phyloP scores from a whole-genome alignment of 2,329 filamentous ascomycete species.

The Madurella fahalii region DNA sequence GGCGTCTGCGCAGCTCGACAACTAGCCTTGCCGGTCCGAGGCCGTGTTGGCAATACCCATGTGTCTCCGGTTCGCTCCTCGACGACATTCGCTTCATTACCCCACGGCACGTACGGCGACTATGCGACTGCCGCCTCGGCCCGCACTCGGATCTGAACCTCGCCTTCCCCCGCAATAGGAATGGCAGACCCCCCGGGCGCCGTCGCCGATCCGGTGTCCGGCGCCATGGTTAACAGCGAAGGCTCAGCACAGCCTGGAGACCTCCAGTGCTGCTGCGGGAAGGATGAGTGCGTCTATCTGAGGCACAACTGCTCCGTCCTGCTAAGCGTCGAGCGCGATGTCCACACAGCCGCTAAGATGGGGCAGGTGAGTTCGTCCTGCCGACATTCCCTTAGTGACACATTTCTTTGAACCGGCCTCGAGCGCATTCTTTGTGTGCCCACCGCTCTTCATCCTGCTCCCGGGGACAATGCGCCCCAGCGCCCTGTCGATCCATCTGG shows the following conservation, averaged over 20 bases:
- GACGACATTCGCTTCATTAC: neutral
- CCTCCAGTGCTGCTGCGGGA: slow-evolving; percentile 79
- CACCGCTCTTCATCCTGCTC: neutral
- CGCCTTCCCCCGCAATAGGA: slow-evolving; percentile 15
- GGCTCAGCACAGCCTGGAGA: slow-evolving; percentile 12
- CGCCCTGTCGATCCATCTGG: neutral
- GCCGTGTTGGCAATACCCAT: no score
- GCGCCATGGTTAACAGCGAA: slow-evolving; percentile 15
- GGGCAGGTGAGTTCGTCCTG: slow-evolving; percentile 70
- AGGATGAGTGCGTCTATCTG: slow-evolving; percentile 71
- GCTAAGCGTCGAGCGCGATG: slow-evolving; percentile 79
- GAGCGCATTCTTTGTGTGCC: slow-evolving; percentile 7
- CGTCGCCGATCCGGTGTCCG: neutral
- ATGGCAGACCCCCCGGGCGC: slow-evolving; percentile 11
- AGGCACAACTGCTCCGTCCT: slow-evolving; percentile 75
- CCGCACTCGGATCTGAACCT: neutral
- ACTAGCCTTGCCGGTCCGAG: no score
- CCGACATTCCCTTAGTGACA: slow-evolving; percentile 26
- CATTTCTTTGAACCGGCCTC: neutral
- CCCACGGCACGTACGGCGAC: slow-evolving; percentile 4
- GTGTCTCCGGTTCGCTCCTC: neutral
- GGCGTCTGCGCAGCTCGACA: no score
- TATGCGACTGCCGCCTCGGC: slow-evolving; percentile 11
- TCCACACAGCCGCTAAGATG: slow-evolving; percentile 78
- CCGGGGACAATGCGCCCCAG: neutral